Evolutionary conservation across 1,284 basidiomycete species (phyloP).

Genomic region (Kalmanozyma brasiliensis): DNA sequence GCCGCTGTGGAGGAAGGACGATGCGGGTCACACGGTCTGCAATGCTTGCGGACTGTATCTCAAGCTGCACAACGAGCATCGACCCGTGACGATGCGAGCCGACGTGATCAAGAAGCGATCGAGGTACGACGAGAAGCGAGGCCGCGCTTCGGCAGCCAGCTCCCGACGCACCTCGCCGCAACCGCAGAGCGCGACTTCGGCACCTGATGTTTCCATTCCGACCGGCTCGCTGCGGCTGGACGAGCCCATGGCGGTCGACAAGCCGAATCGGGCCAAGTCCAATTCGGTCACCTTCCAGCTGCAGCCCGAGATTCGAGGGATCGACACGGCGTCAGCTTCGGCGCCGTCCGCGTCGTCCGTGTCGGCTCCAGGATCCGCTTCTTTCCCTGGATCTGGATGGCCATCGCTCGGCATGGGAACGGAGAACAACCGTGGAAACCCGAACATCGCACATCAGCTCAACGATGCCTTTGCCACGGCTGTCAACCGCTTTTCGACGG

Average conservation of each 20-base stretch:
- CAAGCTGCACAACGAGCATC: conserved; percentile 61
- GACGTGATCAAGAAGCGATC: conserved; percentile 65
- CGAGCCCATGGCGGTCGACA: conserved; percentile 31
- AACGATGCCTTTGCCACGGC: conserved; percentile 31
- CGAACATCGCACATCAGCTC: conserved; percentile 23
- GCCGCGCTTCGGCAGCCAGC: conserved; percentile 18
- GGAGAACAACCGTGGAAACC: background rate
- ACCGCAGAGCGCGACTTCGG: conserved; percentile 19
- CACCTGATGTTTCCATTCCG: too few relatives aligned
- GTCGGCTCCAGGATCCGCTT: conserved; percentile 22
- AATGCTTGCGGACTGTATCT: conserved; percentile 64
- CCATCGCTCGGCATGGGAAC: conserved; percentile 9
- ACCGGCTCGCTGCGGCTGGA: background rate
- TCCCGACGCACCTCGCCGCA: conserved; percentile 42
- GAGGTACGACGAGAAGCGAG: conserved; percentile 58
- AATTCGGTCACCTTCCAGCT: conserved; percentile 31
- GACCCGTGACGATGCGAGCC: conserved; percentile 61
- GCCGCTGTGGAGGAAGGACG: conserved; percentile 65
- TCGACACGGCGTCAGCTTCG: background rate
- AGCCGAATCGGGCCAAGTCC: conserved; percentile 19
- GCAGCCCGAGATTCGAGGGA: conserved; percentile 2
- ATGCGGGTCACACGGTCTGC: conserved; percentile 59
- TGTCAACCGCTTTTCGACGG: conserved; percentile 24
- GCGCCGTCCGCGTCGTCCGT: background rate
- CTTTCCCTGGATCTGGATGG: conserved; percentile 9